These are phyloP conservation scores for Phytophthora gonapodyides DNA, from an alignment of 352 stramenopile genomes.

Conservation along the genomic window DNA sequence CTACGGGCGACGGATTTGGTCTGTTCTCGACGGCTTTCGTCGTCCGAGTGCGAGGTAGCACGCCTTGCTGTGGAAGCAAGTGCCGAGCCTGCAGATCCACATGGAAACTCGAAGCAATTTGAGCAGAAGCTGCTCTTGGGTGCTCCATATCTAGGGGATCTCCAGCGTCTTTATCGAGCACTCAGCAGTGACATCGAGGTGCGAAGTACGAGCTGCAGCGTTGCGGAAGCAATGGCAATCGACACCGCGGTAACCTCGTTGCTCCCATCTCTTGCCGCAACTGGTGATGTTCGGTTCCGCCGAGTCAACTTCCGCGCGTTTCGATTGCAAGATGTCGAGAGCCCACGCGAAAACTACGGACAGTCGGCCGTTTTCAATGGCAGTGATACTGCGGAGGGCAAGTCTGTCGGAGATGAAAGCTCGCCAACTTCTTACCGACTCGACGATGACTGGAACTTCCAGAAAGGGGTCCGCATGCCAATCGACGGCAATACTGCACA, in stretches of 20 bases:
- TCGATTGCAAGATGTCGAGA: slow-evolving; percentile 46
- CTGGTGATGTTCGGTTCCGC: slow-evolving; percentile 23
- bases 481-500: slow-evolving; percentile 63
- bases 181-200: slow-evolving; percentile 28
- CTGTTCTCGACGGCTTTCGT: slow-evolving; percentile 34
- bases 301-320: slow-evolving; percentile 46
- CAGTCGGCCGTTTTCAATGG: slow-evolving; percentile 51
- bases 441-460: slow-evolving; percentile 47
- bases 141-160: slow-evolving; percentile 51
- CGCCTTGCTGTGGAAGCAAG: slow-evolving; percentile 19
- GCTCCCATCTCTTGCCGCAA: slow-evolving; percentile 12
- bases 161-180: slow-evolving; percentile 45
- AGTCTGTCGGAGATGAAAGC: neutral
- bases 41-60: slow-evolving; percentile 25
- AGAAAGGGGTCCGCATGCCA: slow-evolving; percentile 28
- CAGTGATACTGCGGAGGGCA: neutral
- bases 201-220: slow-evolving; percentile 23
- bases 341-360: slow-evolving; percentile 60
- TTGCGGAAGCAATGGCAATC: slow-evolving; percentile 21
- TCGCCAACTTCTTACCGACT: slow-evolving; percentile 30
- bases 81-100: slow-evolving; percentile 1
- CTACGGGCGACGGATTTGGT: slow-evolving; percentile 40
- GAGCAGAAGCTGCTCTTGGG: slow-evolving; percentile 30
- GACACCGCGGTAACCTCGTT: slow-evolving; percentile 24
- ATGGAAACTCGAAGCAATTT: slow-evolving; percentile 9